phyloP scores from a whole-genome alignment of 352 stramenopile species.

The Pythium folliculosum region DNA sequence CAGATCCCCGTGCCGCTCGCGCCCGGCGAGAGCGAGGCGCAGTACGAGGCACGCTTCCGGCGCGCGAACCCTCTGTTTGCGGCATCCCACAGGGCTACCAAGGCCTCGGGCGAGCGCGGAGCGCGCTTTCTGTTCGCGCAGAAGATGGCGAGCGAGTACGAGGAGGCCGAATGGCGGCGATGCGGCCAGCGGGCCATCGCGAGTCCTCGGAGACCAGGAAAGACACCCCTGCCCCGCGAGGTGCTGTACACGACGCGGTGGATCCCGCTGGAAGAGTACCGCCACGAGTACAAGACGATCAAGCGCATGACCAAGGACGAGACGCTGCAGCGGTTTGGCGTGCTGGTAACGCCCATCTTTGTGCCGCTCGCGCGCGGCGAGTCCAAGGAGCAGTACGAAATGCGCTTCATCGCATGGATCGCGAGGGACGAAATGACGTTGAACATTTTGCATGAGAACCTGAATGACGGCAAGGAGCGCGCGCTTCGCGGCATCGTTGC shows the following conservation, averaged over 20 bases:
- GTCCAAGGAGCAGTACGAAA: conserved; percentile 16
- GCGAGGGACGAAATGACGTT: neutral
- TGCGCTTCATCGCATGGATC: neutral
- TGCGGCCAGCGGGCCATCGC: no score
- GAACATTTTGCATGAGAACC: neutral
- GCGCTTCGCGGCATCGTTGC: neutral
- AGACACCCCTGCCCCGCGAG: neutral
- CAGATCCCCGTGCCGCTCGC: conserved; percentile 22
- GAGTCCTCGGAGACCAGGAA: no score
- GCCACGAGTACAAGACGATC: neutral
- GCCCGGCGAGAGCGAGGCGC: conserved; percentile 3
- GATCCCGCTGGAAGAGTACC: neutral
- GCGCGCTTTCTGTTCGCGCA: no score
- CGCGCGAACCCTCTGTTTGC: neutral
- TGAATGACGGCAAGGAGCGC: neutral
- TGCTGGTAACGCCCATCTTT: conserved; percentile 8
- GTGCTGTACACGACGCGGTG: neutral
- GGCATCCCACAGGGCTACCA: no score
- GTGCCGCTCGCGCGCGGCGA: conserved; percentile 16
- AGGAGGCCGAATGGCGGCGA: no score
- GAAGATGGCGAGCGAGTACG: no score
- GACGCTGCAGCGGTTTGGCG: conserved; percentile 7
- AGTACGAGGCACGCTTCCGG: conserved; percentile 26
- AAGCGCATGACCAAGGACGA: neutral
- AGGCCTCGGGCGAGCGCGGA: neutral